Conservation (phyloP, 306 rosid species). For the Dicorynia guianensis region DNA sequence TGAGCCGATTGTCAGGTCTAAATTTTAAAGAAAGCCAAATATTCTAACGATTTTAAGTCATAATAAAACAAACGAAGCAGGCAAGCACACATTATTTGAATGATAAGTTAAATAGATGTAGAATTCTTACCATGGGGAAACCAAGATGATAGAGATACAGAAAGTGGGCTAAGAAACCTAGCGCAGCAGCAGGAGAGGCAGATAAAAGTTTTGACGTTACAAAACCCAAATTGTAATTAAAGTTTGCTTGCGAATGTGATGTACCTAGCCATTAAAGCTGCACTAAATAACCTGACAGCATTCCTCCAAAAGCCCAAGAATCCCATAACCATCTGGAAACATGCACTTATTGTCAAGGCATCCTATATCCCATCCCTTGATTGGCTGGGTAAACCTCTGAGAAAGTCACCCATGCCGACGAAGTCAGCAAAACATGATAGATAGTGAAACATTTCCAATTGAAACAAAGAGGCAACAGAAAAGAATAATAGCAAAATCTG, state of each 20-base stretch:
- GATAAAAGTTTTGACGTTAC: not conserved
- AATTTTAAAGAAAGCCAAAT: conserved; percentile 1
- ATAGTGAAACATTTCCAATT: too few species aligned
- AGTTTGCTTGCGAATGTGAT: too few species aligned
- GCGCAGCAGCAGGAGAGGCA: conserved; percentile 26
- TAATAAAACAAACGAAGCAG: not conserved
- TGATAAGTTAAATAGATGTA: conserved; percentile 12
- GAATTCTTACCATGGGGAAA: conserved; percentile 75
- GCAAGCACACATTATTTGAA: not conserved
- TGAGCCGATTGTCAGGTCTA: not conserved
- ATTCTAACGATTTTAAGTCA: not conserved
- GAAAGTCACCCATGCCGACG: conserved; percentile 19
- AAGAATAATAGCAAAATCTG: not conserved
- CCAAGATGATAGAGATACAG: conserved; percentile 76
- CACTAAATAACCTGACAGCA: conserved; percentile 59
- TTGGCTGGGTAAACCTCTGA: conserved; percentile 73
- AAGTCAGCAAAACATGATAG: conserved; percentile 19
- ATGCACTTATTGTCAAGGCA: conserved; percentile 71
- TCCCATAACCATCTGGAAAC: conserved; percentile 74
- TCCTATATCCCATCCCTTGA: conserved; percentile 90
- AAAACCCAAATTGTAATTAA: not conserved
- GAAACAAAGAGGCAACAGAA: not conserved
- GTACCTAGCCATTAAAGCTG: not conserved
- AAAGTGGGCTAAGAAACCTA: conserved; percentile 89
- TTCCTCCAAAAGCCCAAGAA: conserved; percentile 85